Evolutionary conservation across 2,329 filamentous ascomycete species (phyloP).

Genomic region (Colletotrichum plurivorum): DNA sequence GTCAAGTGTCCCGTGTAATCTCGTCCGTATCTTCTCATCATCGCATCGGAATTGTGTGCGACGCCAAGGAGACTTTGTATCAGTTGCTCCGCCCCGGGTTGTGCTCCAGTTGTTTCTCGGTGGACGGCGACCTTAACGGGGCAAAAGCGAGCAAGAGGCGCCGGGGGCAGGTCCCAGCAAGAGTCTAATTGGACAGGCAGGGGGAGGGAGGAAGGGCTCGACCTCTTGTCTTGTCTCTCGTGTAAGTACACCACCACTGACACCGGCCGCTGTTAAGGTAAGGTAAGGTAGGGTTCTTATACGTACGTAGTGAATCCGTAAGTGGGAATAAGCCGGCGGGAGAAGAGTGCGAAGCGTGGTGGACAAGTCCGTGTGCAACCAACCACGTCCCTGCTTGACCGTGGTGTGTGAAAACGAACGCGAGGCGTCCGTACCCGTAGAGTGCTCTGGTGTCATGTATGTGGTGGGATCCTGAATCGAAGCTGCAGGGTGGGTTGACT

Average conservation of each 20-base stretch:
- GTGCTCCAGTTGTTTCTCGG: neutral
- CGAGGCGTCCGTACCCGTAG: conserved; percentile 1
- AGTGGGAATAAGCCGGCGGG: conserved; percentile 18
- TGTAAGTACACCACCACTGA: too few species aligned
- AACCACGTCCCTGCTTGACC: too few species aligned
- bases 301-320: too few species aligned
- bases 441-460: neutral
- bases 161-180: too few species aligned
- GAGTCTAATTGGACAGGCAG: too few species aligned
- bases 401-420: neutral
- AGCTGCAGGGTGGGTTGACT: neutral
- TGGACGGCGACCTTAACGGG: neutral
- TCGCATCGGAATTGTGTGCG: conserved; percentile 7
- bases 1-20: too few species aligned
- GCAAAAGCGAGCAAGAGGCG: conserved; percentile 1
- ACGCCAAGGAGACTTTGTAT: conserved; percentile 29
- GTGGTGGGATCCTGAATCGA: neutral
- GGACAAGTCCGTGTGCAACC: too few species aligned
- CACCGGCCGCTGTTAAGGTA: neutral
- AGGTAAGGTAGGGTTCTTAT: neutral
- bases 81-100: conserved; percentile 12
- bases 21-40: too few species aligned
- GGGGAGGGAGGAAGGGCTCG: too few species aligned
- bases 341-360: neutral
- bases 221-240: too few species aligned